A percentile compares a stretch with the other conserved stretches of the same genome.
Conservation (phyloP, 2,329 filamentous ascomycete species). For the Botrytis paeoniae region DNA sequence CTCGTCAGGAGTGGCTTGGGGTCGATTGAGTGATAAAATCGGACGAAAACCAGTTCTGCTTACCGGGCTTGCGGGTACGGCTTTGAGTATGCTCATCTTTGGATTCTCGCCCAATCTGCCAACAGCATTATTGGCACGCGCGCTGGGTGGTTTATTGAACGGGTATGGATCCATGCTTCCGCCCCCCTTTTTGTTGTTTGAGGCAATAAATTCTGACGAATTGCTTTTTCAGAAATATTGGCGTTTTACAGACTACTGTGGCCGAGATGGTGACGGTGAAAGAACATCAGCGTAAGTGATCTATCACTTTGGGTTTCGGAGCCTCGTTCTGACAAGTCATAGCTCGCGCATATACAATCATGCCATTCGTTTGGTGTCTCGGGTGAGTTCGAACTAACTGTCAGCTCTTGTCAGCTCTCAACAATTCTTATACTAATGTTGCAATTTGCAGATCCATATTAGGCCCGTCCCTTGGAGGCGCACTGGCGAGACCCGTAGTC, state of each 20-base stretch:
- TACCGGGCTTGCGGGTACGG: conserved; percentile 85
- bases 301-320: conserved; percentile 34
- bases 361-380: conserved; percentile 97
- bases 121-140: conserved; percentile 81
- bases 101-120: conserved; percentile 82
- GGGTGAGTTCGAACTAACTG: conserved; percentile 54
- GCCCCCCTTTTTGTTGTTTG: conserved; percentile 8
- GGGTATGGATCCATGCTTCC: conserved; percentile 56
- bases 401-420: conserved; percentile 17
- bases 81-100: conserved; percentile 87
- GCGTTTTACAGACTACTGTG: conserved; percentile 91
- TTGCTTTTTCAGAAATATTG: conserved; percentile 68
- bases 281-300: conserved; percentile 76
- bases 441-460: conserved; percentile 68
- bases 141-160: conserved; percentile 86
- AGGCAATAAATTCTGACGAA: conserved; percentile 24
- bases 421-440: conserved; percentile 8
- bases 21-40: conserved; percentile 83
- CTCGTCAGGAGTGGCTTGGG: conserved; percentile 89
- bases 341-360: conserved; percentile 93
- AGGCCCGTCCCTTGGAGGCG: conserved; percentile 86
- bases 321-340: conserved; percentile 32
- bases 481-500: conserved; percentile 80
- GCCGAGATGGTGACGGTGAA: conserved; percentile 90
- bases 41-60: conserved; percentile 91